These are phyloP conservation scores for Leccinum cinnamomeum DNA, from an alignment of 1,284 basidiomycete species.

Conservation along the genomic window DNA sequence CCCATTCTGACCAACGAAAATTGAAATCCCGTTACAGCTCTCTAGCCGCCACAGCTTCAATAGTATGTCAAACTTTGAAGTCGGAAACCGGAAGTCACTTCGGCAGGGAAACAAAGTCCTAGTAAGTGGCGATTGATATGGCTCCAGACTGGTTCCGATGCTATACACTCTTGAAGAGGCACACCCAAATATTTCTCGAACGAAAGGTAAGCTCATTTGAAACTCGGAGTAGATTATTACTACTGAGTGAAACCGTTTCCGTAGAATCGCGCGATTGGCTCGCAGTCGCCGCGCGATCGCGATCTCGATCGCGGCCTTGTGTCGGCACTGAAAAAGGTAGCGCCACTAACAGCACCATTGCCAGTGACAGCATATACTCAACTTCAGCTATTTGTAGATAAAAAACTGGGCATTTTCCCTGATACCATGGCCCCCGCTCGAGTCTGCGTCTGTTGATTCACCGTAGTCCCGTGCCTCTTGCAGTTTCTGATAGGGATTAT, in stretches of 20 bases:
- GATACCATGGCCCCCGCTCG: background rate
- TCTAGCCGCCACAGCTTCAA: too few species aligned
- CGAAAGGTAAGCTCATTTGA: background rate
- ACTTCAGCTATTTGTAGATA: background rate
- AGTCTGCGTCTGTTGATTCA: background rate
- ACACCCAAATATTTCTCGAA: background rate
- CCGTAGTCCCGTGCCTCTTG: background rate
- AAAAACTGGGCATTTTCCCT: background rate
- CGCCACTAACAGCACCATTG: background rate
- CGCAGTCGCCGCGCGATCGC: background rate
- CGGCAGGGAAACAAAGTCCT: too few species aligned
- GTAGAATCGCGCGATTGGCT: background rate
- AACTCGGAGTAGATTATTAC: background rate
- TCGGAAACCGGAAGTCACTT: too few species aligned
- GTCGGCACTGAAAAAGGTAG: background rate
- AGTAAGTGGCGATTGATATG: too few species aligned
- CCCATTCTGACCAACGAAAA: too few species aligned
- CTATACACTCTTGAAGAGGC: too few species aligned
- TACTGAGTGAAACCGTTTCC: background rate
- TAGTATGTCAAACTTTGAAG: too few species aligned
- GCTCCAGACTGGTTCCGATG: too few species aligned
- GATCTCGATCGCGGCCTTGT: background rate
- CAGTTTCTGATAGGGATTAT: too few species aligned
- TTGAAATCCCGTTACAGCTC: too few species aligned
- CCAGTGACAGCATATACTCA: background rate